Percentiles rank a stretch among this genome's conserved stretches.
These are phyloP conservation scores for Leptodermis oblonga DNA, from an alignment of 257 asterid species.

Conservation along the genomic window DNA sequence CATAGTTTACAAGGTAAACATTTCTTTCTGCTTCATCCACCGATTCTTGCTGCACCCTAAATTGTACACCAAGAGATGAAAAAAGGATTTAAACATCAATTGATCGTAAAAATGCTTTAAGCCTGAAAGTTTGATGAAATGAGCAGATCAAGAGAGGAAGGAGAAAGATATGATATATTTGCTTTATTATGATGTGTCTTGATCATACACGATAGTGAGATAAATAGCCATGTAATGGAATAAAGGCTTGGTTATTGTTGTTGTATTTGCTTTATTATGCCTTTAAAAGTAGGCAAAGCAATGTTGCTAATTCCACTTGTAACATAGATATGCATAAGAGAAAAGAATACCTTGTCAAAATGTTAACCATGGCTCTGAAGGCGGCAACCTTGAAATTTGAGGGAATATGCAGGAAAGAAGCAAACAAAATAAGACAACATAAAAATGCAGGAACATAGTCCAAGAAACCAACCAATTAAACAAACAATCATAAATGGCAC, in stretches of 20 bases:
- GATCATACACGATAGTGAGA: no score
- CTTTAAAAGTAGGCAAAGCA: neutral
- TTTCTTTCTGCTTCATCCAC: constrained; percentile 98
- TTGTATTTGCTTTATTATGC: no score
- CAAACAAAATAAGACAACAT: constrained; percentile 8
- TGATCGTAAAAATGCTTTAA: neutral
- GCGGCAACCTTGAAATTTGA: constrained; percentile 81
- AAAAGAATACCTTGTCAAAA: constrained; percentile 75
- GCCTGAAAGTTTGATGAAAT: neutral
- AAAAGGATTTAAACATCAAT: constrained; percentile 4
- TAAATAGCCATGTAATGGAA: no score
- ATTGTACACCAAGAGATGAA: constrained; percentile 14
- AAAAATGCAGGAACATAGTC: constrained; percentile 7
- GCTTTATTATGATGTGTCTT: no score
- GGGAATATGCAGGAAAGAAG: constrained; percentile 18
- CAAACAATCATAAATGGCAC: constrained; percentile 7
- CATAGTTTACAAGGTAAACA: constrained; percentile 83
- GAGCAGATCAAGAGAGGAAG: neutral
- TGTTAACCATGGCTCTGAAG: constrained; percentile 99
- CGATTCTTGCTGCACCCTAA: constrained; percentile 97
- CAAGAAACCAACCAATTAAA: constrained; percentile 6
- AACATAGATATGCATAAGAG: constrained; percentile 12
- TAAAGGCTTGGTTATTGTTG: no score
- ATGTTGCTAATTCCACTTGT: constrained; percentile 5
- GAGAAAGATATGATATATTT: neutral